phyloP scores from a whole-genome alignment of 1,139 yeast species.

The Saccharomyces pastorianus region DNA sequence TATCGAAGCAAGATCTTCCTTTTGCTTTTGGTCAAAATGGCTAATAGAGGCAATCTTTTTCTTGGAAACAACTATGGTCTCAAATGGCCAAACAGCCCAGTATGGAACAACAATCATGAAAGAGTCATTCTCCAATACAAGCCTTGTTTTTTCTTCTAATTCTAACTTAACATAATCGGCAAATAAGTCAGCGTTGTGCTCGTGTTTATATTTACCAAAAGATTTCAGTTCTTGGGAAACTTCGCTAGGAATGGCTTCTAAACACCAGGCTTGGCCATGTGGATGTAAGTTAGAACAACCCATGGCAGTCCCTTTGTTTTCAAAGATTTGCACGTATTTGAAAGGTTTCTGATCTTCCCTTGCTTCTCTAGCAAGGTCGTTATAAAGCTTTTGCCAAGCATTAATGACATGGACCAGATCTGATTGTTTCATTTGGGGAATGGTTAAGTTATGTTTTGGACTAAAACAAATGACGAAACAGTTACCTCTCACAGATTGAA shows the following conservation, averaged over 20 bases:
- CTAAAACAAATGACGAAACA: slow-evolving; percentile 68
- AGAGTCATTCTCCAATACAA: slow-evolving; percentile 53
- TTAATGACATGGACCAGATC: slow-evolving; percentile 44
- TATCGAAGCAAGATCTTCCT: slow-evolving; percentile 49
- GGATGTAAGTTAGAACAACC: slow-evolving; percentile 81
- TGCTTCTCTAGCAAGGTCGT: slow-evolving; percentile 36
- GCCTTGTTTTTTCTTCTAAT: slow-evolving; percentile 41
- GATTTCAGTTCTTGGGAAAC: slow-evolving; percentile 52
- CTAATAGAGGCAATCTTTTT: slow-evolving; percentile 45
- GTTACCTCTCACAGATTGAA: slow-evolving; percentile 57
- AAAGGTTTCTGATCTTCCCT: slow-evolving; percentile 38
- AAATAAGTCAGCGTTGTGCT: slow-evolving; percentile 44
- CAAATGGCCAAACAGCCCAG: slow-evolving; percentile 84
- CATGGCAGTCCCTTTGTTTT: slow-evolving; percentile 74
- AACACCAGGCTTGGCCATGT: slow-evolving; percentile 75
- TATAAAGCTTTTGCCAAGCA: slow-evolving; percentile 54
- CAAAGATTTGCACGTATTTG: slow-evolving; percentile 64
- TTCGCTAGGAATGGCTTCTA: slow-evolving; percentile 59
- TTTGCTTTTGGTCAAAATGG: slow-evolving; percentile 44
- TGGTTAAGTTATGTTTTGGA: slow-evolving; percentile 61
- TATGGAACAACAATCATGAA: slow-evolving; percentile 70
- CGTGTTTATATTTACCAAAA: slow-evolving; percentile 41
- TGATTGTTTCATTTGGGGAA: slow-evolving; percentile 49
- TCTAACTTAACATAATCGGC: slow-evolving; percentile 60
- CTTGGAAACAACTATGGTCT: slow-evolving; percentile 54